Percentiles rank a stretch among this genome's conserved stretches.
These are phyloP conservation scores for Perkinsela sp. DNA, from an alignment of 208 protist genomes.

Conservation along the genomic window DNA sequence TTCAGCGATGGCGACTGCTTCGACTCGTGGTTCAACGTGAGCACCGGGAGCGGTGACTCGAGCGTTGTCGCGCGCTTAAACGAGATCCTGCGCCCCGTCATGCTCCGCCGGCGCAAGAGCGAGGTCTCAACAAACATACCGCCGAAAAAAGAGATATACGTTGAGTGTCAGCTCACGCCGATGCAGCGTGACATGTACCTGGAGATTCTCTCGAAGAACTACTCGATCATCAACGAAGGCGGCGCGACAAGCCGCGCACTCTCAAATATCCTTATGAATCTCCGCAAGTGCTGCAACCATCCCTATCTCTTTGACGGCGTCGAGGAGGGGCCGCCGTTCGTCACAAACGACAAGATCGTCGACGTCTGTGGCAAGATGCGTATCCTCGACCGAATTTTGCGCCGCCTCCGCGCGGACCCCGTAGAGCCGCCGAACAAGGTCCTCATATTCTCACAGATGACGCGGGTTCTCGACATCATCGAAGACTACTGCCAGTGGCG, in stretches of 20 bases:
- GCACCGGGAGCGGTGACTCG: conserved; percentile 35
- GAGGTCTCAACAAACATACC: conserved; percentile 82
- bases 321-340: conserved; percentile 57
- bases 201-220: conserved; percentile 73
- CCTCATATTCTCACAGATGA: conserved; percentile 94
- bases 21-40: conserved; percentile 70
- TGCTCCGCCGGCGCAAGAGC: conserved; percentile 80
- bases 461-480: conserved; percentile 59
- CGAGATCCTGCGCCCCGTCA: conserved; percentile 74
- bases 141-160: conserved; percentile 90
- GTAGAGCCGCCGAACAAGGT: conserved; percentile 57
- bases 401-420: conserved; percentile 23
- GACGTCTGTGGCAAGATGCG: conserved; percentile 72
- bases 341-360: conserved; percentile 63
- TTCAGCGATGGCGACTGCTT: conserved; percentile 58
- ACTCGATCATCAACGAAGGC: conserved; percentile 68
- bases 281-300: conserved; percentile 78
- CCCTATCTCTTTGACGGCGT: conserved; percentile 79
- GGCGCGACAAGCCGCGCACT: conserved; percentile 17
- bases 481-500: conserved; percentile 61
- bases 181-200: conserved; percentile 81
- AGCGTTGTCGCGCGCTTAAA: conserved; percentile 45
- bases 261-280: conserved; percentile 53
- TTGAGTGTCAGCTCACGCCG: conserved; percentile 63
- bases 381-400: conserved; percentile 74